Evolutionary conservation across 345 rosid genomes (phyloP), one percentile per base, ranked within the genome.

Genomic region (Citrus mangshanensis): DNA sequence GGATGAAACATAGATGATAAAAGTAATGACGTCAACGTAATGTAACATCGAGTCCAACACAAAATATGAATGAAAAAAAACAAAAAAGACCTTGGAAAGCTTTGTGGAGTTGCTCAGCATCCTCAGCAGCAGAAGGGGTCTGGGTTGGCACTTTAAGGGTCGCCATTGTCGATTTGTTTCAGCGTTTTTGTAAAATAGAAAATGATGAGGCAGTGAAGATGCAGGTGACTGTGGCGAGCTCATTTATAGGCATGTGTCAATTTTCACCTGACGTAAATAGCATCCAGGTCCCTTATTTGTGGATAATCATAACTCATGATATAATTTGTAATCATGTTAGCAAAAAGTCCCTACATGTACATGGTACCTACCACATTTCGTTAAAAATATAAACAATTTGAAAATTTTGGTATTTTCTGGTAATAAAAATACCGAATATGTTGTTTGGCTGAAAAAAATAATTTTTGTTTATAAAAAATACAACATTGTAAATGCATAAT

Each of bases 31-130:
- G 42, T 54, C 1, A 32, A 66, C 10, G 30, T 71, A 68, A 70
- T 14, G 34, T 54, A 46, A 63, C 12, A 74, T 68, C 14, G 18
- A 64, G 37, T 32, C 24, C 37, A 37, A 55, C 7, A 9, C 5
- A 38, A 56, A 22, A 22, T 21, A 49, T n/a, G 8, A 24, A 55
- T 12, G 51, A 9, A 42, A 55, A 9, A 38, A 38, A 38, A 9
- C 59, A 14, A 61, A 59, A 0, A 18, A 78, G 63, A 93, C 98
- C 98, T 88, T 79, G 68, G 70, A 93, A 93, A 54, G 98, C 98
- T 80, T 92, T 95, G 55, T 79, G 88, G 79, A 95, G 98, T 84
- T 93, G 93, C 84, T 95, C 98, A 70, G 91, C 92, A 75, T 95
- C 98, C 84, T 92, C 97, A 37, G 93, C 83, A 3, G 97, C 95